A percentile compares a stretch with the other conserved stretches of the same genome.
These are phyloP conservation scores for Hyaloscypha bicolor DNA, from an alignment of 495 filamentous ascomycete genomes.

Conservation along the genomic window DNA sequence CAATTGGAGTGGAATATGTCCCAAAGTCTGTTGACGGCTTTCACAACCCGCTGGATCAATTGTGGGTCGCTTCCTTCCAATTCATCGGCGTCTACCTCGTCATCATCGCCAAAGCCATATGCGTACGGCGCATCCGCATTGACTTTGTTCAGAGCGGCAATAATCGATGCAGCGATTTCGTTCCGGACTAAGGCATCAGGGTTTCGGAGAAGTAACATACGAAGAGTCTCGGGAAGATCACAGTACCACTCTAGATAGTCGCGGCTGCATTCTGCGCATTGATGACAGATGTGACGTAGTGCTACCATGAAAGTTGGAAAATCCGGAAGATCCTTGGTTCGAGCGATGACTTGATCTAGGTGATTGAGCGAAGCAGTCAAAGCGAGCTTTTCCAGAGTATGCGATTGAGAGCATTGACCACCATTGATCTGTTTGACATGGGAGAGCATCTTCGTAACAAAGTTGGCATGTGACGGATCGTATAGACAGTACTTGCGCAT, in stretches of 20 bases:
- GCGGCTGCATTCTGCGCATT: conserved; percentile 57
- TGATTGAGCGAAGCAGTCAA: conserved; percentile 72
- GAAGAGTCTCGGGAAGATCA: conserved; percentile 56
- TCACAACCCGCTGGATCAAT: conserved; percentile 58
- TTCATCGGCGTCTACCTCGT: conserved; percentile 31
- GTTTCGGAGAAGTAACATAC: conserved; percentile 69
- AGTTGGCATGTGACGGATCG: conserved; percentile 69
- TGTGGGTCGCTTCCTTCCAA: conserved; percentile 35
- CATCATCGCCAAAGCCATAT: conserved; percentile 34
- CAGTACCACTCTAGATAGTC: conserved; percentile 66
- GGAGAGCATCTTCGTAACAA: conserved; percentile 62
- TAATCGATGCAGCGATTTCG: conserved; percentile 56
- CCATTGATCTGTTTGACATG: conserved; percentile 45
- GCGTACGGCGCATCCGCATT: conserved; percentile 47
- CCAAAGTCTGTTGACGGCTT: conserved; percentile 54
- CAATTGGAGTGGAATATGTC: conserved; percentile 53
- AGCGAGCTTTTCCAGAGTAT: conserved; percentile 59
- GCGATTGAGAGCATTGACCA: conserved; percentile 47
- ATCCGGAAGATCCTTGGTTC: conserved; percentile 68
- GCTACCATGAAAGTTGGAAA: conserved; percentile 58
- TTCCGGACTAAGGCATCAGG: conserved; percentile 61
- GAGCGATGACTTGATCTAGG: conserved; percentile 75
- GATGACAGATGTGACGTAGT: conserved; percentile 54
- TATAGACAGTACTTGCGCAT: conserved; percentile 81
- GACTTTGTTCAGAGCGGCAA: conserved; percentile 54